Evolutionary conservation across 1,284 basidiomycete genomes (phyloP), one percentile per base, ranked within the genome.

Genomic region (Golubevia sp.): DNA sequence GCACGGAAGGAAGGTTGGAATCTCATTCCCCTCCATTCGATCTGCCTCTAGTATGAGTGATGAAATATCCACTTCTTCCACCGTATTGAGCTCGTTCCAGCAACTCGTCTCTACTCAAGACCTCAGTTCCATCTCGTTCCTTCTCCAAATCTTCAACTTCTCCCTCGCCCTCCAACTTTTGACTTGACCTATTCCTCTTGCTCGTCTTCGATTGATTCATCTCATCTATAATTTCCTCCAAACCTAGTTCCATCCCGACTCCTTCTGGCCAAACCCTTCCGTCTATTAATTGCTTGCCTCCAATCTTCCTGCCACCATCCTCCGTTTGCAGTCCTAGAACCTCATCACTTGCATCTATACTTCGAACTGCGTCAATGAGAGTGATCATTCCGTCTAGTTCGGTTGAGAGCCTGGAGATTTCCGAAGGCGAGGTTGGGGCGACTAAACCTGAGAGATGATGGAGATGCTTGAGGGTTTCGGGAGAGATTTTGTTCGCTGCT

Each of bases 391-490:
- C 55, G 0, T 18, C 2, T 13, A 76, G 24, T 0, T 67, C 25
- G 0, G 20, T 8, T 53, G 65, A 66, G 4, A 74, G n/a, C 58
- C 23, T 25, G 8, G 56, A 50, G 18, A 62, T 27, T 25, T 56
- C 59, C n/a, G 54, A 59, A 0, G 15, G 5, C 0, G 15, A n/a
- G 0, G 49, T 6, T 0, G 74, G 74, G 6, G 65, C 54, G 1
- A 62, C 25, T 6, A 76, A 50, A 5, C 70, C 73, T 2, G 66
- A 56, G 0, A 76, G 55, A 8, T 58, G 49, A 51, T 73, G 68
- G 30, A 76, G 58, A 30, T 69, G 67, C 11, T 61, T 61, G 23
- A 76, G 38, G 49, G 67, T 27, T 0, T 23, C 59, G 18, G 38
- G 38, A 44, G 38, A 44, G 38, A 44, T 44, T n/a, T n/a, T n/a